Evolutionary conservation across 371 early-diverging fungal genomes (phyloP).

Genomic region (Furculomyces boomerangus): DNA sequence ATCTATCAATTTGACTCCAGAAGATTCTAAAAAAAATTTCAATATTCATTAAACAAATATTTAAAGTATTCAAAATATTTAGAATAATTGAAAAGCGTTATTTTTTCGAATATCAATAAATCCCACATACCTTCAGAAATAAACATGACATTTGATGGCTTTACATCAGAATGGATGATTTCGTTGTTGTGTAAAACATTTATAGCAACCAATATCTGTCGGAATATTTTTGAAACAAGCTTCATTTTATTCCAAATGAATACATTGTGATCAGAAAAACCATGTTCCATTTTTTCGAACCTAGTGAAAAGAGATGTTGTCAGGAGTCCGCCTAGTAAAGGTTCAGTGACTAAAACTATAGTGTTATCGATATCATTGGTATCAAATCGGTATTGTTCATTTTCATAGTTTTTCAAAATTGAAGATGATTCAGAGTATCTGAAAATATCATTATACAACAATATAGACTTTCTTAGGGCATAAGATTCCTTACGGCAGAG

Average conservation of each 20-base stretch:
- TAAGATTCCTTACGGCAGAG: conserved; percentile 11
- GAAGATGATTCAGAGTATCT: conserved; percentile 4
- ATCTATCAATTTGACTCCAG: conserved; percentile 18
- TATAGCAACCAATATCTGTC: conserved; percentile 18
- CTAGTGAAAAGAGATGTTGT: conserved; percentile 15
- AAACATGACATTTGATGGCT: conserved; percentile 21
- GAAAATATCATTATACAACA: conserved; percentile 17
- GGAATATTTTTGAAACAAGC: conserved; percentile 13
- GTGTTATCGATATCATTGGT: too few species aligned
- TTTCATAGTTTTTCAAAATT: not conserved
- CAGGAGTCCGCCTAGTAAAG: conserved; percentile 17
- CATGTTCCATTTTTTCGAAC: conserved; percentile 7
- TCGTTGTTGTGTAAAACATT: conserved; percentile 13
- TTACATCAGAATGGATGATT: conserved; percentile 22
- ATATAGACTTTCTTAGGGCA: conserved; percentile 9
- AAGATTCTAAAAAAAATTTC: not conserved
- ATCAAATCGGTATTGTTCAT: too few species aligned
- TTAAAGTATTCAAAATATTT: not conserved
- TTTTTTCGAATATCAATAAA: too few species aligned
- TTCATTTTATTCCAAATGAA: conserved; percentile 14
- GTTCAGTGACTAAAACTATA: conserved; percentile 24
- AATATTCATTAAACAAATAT: not conserved
- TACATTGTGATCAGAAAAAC: conserved; percentile 8
- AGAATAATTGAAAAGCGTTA: not conserved
- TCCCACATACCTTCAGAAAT: conserved; percentile 4